Percentiles rank a stretch among this genome's conserved stretches.
Conservation (phyloP, 2,329 filamentous ascomycete species). For the Clonostachys solani region DNA sequence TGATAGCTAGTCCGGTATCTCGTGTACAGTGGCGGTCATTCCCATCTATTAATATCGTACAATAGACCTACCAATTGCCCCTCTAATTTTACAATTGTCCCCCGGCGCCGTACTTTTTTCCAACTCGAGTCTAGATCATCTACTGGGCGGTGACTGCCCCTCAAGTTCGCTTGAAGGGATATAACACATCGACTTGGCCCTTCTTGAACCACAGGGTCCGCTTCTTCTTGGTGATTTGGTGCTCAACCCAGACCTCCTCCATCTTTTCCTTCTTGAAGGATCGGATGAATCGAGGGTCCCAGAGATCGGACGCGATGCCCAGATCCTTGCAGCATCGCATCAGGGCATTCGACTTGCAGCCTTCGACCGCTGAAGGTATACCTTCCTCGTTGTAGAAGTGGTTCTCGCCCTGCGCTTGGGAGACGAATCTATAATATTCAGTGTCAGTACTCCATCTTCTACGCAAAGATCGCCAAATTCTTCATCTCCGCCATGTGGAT, state of each 20-base stretch:
- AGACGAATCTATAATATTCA: constrained; percentile 64
- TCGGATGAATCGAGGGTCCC: constrained; percentile 90
- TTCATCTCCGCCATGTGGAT: not conserved
- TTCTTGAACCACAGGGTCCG: constrained; percentile 84
- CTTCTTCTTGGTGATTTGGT: constrained; percentile 81
- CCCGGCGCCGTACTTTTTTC: not conserved
- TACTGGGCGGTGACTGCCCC: not conserved
- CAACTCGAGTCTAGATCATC: not conserved
- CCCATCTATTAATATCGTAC: not conserved
- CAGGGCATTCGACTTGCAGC: constrained; percentile 94
- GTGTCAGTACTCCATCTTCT: not conserved
- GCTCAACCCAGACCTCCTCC: constrained; percentile 86
- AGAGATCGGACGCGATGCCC: constrained; percentile 89
- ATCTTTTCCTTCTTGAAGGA: constrained; percentile 72
- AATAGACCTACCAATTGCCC: not conserved
- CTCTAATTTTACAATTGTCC: not conserved
- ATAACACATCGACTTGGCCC: constrained; percentile 65
- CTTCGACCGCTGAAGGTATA: constrained; percentile 91
- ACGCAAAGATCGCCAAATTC: not conserved
- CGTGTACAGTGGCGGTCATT: not conserved
- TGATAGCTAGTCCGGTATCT: too few species aligned
- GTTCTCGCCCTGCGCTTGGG: constrained; percentile 90
- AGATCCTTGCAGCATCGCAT: constrained; percentile 99
- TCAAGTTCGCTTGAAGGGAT: constrained; percentile 45
- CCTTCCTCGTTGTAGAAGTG: constrained; percentile 87